These are phyloP conservation scores for Arabidopsis arenosa DNA, from an alignment of 345 rosid genomes.

Conservation along the genomic window DNA sequence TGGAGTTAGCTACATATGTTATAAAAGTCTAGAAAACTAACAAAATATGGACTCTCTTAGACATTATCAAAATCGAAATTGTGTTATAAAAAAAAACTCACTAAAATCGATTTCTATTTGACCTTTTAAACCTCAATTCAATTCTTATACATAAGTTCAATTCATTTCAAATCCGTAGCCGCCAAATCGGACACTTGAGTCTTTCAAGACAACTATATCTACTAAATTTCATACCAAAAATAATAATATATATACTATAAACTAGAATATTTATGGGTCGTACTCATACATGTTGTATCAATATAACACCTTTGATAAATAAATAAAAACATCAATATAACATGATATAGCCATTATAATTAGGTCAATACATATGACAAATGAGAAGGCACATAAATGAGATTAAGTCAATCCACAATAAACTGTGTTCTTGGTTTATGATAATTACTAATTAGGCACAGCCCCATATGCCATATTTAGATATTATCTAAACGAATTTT, in stretches of 20 bases:
- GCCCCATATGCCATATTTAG: too few species aligned
- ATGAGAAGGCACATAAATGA: too few species aligned
- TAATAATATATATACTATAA: too few species aligned
- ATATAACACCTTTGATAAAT: too few species aligned
- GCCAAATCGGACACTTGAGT: not conserved
- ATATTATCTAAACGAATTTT: not conserved
- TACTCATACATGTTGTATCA: too few species aligned
- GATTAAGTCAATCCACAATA: too few species aligned
- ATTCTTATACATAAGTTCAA: not conserved
- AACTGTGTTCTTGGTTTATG: not conserved
- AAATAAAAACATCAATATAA: too few species aligned
- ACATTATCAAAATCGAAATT: constrained; percentile 3
- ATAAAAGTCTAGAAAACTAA: not conserved
- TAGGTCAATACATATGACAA: too few species aligned
- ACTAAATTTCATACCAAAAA: too few species aligned
- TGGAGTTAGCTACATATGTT: not conserved
- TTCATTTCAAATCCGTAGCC: not conserved
- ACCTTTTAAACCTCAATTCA: not conserved
- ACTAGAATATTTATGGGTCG: too few species aligned
- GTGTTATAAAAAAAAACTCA: not conserved
- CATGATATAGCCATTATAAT: too few species aligned
- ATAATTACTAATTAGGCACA: too few species aligned
- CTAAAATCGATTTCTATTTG: not conserved
- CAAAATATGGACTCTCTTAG: not conserved
- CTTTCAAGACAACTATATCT: not conserved